phyloP scores from a whole-genome alignment of 2,329 filamentous ascomycete genomes.

The Bipolaris victoriae region DNA sequence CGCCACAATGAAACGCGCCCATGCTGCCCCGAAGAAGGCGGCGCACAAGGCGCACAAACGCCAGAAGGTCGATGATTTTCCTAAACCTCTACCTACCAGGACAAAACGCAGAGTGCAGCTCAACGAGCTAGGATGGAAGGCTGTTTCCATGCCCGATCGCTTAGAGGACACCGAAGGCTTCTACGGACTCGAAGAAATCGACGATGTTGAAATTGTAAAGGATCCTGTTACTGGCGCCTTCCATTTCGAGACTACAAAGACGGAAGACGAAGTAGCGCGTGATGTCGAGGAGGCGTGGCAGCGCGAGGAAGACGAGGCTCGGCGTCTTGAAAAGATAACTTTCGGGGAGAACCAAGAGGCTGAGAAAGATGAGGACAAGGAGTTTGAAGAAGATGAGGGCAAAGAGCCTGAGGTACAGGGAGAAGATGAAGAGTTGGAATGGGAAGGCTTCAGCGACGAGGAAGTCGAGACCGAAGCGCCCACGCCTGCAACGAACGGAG shows the following conservation, averaged over 20 bases:
- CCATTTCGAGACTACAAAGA: slow-evolving; percentile 48
- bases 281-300: slow-evolving; percentile 32
- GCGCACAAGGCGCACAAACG: slow-evolving; percentile 52
- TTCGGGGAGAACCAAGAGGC: slow-evolving; percentile 21
- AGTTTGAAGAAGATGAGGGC: neutral
- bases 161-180: slow-evolving; percentile 93
- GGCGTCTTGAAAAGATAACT: slow-evolving; percentile 30
- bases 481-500: slow-evolving; percentile 45
- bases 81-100: slow-evolving; percentile 21
- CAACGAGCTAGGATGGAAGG: slow-evolving; percentile 66
- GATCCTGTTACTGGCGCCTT: slow-evolving; percentile 57
- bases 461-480: neutral
- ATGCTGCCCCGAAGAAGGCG: slow-evolving; percentile 49
- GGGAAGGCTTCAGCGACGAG: slow-evolving; percentile 40
- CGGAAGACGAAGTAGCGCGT: slow-evolving; percentile 32
- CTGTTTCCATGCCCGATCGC: slow-evolving; percentile 73
- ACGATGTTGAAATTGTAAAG: slow-evolving; percentile 84
- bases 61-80: slow-evolving; percentile 47
- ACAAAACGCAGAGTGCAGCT: slow-evolving; percentile 48
- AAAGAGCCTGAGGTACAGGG: neutral
- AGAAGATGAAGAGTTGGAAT: slow-evolving; percentile 24
- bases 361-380: slow-evolving; percentile 4
- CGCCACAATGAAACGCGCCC: slow-evolving; percentile 46
- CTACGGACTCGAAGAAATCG: slow-evolving; percentile 87
- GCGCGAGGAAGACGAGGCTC: slow-evolving; percentile 29